Percentiles rank a stretch among this genome's conserved stretches.
These are phyloP conservation scores for Kwoniella mangroviensis DNA, from an alignment of 768 basidiomycete species.

Conservation along the genomic window DNA sequence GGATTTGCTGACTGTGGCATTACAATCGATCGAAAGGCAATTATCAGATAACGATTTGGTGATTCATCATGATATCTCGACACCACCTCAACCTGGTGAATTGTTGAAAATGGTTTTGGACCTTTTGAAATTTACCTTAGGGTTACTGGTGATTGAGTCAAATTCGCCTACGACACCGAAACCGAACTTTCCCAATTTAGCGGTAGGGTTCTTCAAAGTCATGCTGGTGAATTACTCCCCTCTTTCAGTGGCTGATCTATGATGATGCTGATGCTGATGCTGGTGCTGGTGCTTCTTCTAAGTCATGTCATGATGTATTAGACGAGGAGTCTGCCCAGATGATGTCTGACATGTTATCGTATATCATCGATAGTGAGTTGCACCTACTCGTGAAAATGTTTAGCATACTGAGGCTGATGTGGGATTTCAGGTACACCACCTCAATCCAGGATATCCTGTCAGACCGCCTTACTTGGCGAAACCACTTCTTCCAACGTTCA, in stretches of 20 bases:
- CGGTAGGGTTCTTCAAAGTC: constrained; percentile 31
- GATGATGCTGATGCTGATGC: constrained; percentile 2
- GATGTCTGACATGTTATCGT: constrained; percentile 36
- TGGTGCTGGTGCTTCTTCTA: neutral
- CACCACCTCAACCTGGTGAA: constrained; percentile 29
- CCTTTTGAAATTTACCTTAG: constrained; percentile 39
- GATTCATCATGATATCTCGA: constrained; percentile 22
- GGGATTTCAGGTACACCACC: constrained; percentile 32
- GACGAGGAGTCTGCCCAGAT: neutral
- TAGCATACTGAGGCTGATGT: constrained; percentile 7
- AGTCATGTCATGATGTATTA: constrained; percentile 16
- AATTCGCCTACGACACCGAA: constrained; percentile 24
- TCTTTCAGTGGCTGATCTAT: neutral
- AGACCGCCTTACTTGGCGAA: constrained; percentile 40
- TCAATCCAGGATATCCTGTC: constrained; percentile 32
- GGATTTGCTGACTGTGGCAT: constrained; percentile 30
- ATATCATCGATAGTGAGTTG: constrained; percentile 45
- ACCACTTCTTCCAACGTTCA: constrained; percentile 23
- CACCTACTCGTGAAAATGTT: neutral
- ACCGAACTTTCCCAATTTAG: constrained; percentile 42
- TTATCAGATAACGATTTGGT: constrained; percentile 20
- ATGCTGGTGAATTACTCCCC: constrained; percentile 32
- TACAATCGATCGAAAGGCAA: constrained; percentile 39
- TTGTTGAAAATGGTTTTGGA: constrained; percentile 31
- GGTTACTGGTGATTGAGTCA: constrained; percentile 26